Evolutionary conservation across 176 grass and related monocot genomes (phyloP).

Genomic region (Oryza brachyantha): DNA sequence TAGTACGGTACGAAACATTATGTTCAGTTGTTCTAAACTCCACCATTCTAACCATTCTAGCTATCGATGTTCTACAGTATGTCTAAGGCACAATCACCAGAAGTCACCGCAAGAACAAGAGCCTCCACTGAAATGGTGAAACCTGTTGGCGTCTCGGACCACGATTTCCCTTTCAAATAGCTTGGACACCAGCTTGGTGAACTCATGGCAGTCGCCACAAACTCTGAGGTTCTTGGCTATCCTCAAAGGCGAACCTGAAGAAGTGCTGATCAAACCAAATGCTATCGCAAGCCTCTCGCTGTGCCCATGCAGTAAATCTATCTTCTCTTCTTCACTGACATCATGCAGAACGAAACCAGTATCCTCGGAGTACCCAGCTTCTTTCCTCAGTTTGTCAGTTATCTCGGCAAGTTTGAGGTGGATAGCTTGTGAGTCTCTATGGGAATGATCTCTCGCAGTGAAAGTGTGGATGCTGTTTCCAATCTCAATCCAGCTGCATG

Average conservation of each 20-base stretch:
- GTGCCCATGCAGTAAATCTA: constrained; percentile 47
- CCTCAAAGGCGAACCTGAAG: constrained; percentile 36
- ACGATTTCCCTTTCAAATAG: constrained; percentile 49
- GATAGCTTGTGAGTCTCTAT: constrained; percentile 46
- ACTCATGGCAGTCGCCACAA: constrained; percentile 60
- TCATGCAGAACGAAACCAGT: constrained; percentile 63
- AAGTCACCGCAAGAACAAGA: constrained; percentile 61
- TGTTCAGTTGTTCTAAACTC: neutral
- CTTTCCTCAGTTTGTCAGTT: constrained; percentile 42
- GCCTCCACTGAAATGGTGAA: constrained; percentile 70
- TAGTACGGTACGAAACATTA: no score
- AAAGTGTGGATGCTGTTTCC: constrained; percentile 56
- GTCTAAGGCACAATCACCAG: constrained; percentile 41
- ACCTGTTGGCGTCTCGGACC: constrained; percentile 65
- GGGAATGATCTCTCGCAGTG: constrained; percentile 49
- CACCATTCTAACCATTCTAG: neutral
- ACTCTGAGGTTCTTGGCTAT: constrained; percentile 75
- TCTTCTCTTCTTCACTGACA: constrained; percentile 55
- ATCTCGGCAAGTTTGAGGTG: constrained; percentile 60
- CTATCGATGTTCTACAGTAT: neutral
- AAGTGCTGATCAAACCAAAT: constrained; percentile 49
- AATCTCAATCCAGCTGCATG: no score
- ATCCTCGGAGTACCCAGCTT: constrained; percentile 55
- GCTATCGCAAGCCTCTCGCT: constrained; percentile 62
- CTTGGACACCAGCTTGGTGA: constrained; percentile 58